These are phyloP conservation scores for Nothomitra cinnamomea DNA, from an alignment of 2,329 filamentous ascomycete genomes.

Conservation along the genomic window DNA sequence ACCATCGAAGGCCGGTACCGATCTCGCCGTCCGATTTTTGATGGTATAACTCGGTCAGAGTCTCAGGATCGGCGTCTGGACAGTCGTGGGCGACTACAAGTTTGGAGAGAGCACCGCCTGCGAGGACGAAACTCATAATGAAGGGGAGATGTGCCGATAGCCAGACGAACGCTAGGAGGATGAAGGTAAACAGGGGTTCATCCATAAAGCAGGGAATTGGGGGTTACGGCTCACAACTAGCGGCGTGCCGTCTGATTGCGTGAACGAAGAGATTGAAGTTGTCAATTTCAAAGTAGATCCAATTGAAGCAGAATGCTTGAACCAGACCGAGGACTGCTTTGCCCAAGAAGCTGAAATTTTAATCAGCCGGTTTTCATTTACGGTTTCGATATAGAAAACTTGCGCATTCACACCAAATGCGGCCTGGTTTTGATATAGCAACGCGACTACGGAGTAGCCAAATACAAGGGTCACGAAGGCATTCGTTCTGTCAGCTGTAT, in stretches of 20 bases:
- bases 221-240: conserved; percentile 22
- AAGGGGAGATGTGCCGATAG: conserved; percentile 40
- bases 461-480: conserved; percentile 49
- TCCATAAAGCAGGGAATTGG: background rate
- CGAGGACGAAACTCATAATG: conserved; percentile 44
- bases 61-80: conserved; percentile 27
- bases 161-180: conserved; percentile 32
- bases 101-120: conserved; percentile 38
- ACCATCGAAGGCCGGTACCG: conserved; percentile 38
- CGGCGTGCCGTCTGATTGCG: conserved; percentile 38
- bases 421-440: conserved; percentile 40
- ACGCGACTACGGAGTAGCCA: conserved; percentile 44
- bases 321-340: conserved; percentile 42
- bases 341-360: conserved; percentile 30
- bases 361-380: background rate
- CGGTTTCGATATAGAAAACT: background rate
- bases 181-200: background rate
- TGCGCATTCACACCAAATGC: conserved; percentile 34
- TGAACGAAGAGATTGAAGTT: conserved; percentile 37
- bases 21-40: conserved; percentile 33
- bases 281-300: conserved; percentile 49
- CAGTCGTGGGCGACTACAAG: conserved; percentile 42
- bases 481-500: conserved; percentile 38
- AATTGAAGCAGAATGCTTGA: conserved; percentile 42
- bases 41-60: conserved; percentile 34